Evolutionary conservation across 371 early-diverging fungal species (phyloP).

Genomic region (Lichtheimia hyalospora): DNA sequence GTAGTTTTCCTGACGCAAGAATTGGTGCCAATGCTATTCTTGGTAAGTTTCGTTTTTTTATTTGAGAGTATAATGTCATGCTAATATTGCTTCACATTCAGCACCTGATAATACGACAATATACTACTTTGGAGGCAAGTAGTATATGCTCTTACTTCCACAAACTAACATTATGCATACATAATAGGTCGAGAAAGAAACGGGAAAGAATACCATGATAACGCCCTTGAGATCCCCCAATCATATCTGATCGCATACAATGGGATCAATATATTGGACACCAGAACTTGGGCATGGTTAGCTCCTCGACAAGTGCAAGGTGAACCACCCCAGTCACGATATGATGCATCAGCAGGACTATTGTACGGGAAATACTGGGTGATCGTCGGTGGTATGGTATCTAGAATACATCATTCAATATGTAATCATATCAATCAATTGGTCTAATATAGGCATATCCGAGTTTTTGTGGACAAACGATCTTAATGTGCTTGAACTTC

Average conservation of each 20-base stretch:
- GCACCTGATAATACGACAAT: background rate
- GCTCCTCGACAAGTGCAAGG: background rate
- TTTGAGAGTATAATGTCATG: no score
- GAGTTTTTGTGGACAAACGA: background rate
- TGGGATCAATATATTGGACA: background rate
- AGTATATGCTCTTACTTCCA: background rate
- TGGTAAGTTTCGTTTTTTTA: background rate
- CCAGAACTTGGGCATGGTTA: background rate
- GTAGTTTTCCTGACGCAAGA: background rate
- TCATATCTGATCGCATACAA: background rate
- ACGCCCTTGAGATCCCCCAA: background rate
- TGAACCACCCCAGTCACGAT: background rate
- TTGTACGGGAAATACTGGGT: background rate
- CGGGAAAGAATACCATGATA: background rate
- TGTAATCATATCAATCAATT: background rate
- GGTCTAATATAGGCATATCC: background rate
- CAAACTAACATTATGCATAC: background rate
- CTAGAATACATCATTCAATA: no score
- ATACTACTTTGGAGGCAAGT: slow-evolving; percentile 1
- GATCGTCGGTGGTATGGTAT: background rate
- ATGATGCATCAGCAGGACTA: background rate
- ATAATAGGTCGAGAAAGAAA: background rate
- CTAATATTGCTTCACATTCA: no score
- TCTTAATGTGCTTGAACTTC: background rate
- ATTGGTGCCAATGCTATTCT: background rate